These are phyloP conservation scores for Didymella pomorum DNA, from an alignment of 2,329 filamentous ascomycete species.

Conservation along the genomic window DNA sequence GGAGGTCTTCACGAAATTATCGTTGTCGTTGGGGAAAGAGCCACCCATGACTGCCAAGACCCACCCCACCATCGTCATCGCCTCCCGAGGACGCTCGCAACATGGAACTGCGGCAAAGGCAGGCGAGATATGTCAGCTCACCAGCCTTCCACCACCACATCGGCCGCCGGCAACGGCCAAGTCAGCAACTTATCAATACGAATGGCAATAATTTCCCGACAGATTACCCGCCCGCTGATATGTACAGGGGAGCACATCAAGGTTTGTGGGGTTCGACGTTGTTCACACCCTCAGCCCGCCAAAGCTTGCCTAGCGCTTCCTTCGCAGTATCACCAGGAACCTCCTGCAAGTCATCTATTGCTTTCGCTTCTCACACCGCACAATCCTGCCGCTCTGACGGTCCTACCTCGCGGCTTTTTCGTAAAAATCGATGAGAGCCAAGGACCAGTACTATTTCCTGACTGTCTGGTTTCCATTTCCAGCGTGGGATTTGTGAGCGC, in stretches of 20 bases:
- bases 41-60: slow-evolving; percentile 18
- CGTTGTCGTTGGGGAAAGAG: slow-evolving; percentile 5
- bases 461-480: background rate
- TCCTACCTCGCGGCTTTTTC: slow-evolving; percentile 12
- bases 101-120: slow-evolving; percentile 7
- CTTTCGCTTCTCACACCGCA: slow-evolving; percentile 16
- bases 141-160: slow-evolving; percentile 3
- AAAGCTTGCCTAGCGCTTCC: slow-evolving; percentile 23
- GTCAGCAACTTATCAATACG: slow-evolving; percentile 26
- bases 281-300: slow-evolving; percentile 17
- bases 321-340: slow-evolving; percentile 13
- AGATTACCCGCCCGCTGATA: slow-evolving; percentile 33
- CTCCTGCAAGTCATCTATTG: slow-evolving; percentile 27
- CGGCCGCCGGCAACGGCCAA: slow-evolving; percentile 21
- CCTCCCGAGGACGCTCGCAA: background rate
- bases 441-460: background rate
- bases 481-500: background rate
- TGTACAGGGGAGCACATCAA: slow-evolving; percentile 22
- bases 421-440: slow-evolving; percentile 1
- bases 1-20: no score
- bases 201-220: slow-evolving; percentile 32
- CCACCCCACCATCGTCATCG: slow-evolving; percentile 16
- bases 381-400: slow-evolving; percentile 6
- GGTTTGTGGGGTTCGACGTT: slow-evolving; percentile 32
- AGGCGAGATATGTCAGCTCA: slow-evolving; percentile 15